Conservation (phyloP, 192 early-diverging fungal genomes). For the Tieghemiomyces parasiticus region DNA sequence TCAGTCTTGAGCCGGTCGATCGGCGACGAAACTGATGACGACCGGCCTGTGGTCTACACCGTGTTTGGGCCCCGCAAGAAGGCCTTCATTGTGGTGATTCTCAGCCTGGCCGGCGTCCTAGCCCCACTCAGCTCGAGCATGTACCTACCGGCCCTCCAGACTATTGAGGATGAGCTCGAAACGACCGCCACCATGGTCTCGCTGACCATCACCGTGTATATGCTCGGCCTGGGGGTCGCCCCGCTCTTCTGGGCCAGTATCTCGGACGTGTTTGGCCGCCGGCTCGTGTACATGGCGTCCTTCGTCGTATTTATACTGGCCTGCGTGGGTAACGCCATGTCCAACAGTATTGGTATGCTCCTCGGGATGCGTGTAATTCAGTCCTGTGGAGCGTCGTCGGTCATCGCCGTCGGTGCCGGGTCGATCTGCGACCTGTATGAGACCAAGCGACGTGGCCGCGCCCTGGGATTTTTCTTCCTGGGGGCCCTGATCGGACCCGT, state of each 20-base stretch:
- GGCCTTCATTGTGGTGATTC: not conserved
- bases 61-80: not conserved
- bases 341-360: slow-evolving; percentile 15
- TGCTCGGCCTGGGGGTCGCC: slow-evolving; percentile 22
- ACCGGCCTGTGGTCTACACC: slow-evolving; percentile 3
- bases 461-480: slow-evolving; percentile 19
- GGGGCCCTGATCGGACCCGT: slow-evolving; percentile 21
- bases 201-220: slow-evolving; percentile 15
- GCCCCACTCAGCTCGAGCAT: slow-evolving; percentile 9
- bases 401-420: slow-evolving; percentile 26
- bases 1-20: too few species aligned
- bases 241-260: slow-evolving; percentile 27
- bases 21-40: not conserved
- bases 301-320: slow-evolving; percentile 17
- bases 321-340: slow-evolving; percentile 21
- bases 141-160: slow-evolving; percentile 9
- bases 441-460: slow-evolving; percentile 18
- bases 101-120: not conserved
- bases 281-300: slow-evolving; percentile 21
- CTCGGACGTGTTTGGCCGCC: slow-evolving; percentile 24
- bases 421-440: slow-evolving; percentile 20
- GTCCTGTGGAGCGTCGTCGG: slow-evolving; percentile 24
- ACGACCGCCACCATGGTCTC: slow-evolving; percentile 2
- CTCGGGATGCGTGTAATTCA: slow-evolving; percentile 24
- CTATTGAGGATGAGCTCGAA: slow-evolving; percentile 1